Evolutionary conservation across 2,329 filamentous ascomycete species (phyloP), one percentile per base, ranked within the genome.

Genomic region (Domatiomyces catenatus): DNA sequence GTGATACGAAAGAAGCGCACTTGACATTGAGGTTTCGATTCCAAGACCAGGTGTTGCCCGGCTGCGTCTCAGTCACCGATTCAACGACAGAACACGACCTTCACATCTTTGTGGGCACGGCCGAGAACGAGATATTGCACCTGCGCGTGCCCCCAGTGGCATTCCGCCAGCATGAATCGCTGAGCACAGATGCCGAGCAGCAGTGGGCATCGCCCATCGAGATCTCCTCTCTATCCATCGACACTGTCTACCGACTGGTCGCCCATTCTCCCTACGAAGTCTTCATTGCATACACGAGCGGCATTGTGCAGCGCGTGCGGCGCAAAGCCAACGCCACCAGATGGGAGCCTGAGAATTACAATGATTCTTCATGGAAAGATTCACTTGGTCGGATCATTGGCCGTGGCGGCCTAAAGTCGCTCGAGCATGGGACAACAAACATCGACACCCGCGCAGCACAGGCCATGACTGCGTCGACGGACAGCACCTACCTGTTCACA

Each of bases 41-140:
- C 59, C 74, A 81, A 17, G 76, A 80, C 51, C 70, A 78, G 5
- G 84, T 96, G 46, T 76, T 84, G 55, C 76, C 83, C 7, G 79
- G 81, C 22, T 92, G 90, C 57, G 76, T 98, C 54, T 84, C 84
- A 8, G 78, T 98, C 54, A 80, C 86, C 32, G 92, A 98, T 63
- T 75, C 81, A 5, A 73, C 80, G 54, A 84, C 86, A 53, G 83
- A 83, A 60, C 85, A 94, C 71, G 76, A 81, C 54, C 70, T 95
- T 48, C 83, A 77, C 58, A 76, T 88, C 44, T 93, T 88, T 66
- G 84, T 85, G 48, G 73, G 94, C 60, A 90, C 89, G 54, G 77
- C 80, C 54, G 73, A 77, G n/a, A 85, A 83, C 62, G 80, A 86
- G 56, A 73, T 98, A 17, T 89, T 89, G 68, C 88, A 86, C 10